Evolutionary conservation across 352 stramenopile species (phyloP).

Genomic region (Pythium brassicae): DNA sequence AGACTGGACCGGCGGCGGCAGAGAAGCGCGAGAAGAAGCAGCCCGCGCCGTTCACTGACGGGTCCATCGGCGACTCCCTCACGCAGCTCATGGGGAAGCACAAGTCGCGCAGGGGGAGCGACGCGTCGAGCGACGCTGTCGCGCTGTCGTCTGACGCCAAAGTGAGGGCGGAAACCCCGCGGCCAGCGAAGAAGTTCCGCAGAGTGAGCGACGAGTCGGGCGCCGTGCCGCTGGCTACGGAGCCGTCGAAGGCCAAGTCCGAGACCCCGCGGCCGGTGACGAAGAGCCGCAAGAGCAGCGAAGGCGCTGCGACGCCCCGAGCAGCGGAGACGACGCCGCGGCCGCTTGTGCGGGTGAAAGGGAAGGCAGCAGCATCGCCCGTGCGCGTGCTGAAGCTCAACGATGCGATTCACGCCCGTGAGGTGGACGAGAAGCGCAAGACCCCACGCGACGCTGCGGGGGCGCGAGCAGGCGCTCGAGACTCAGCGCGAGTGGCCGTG

Average conservation of each 20-base stretch:
- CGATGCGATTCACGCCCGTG: background rate
- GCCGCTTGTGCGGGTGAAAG: background rate
- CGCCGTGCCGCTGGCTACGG: no score
- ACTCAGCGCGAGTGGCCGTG: background rate
- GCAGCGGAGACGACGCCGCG: background rate
- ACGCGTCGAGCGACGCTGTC: no score
- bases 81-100: background rate
- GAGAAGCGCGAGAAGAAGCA: constrained; percentile 1
- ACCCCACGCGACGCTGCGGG: background rate
- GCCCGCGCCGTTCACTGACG: no score
- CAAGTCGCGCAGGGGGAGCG: constrained; percentile 1
- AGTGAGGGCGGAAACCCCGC: no score
- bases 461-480: background rate
- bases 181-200: background rate
- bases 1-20: background rate
- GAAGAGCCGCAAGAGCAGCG: background rate
- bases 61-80: background rate
- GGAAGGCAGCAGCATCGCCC: background rate
- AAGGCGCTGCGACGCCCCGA: background rate
- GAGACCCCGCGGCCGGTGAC: background rate
- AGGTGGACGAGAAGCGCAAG: background rate
- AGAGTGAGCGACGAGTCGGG: background rate
- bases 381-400: background rate
- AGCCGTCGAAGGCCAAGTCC: background rate
- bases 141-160: no score